Evolutionary conservation across 768 basidiomycete genomes (phyloP), one percentile per base, ranked within the genome.

Genomic region (Cystofilobasidium capitatum): DNA sequence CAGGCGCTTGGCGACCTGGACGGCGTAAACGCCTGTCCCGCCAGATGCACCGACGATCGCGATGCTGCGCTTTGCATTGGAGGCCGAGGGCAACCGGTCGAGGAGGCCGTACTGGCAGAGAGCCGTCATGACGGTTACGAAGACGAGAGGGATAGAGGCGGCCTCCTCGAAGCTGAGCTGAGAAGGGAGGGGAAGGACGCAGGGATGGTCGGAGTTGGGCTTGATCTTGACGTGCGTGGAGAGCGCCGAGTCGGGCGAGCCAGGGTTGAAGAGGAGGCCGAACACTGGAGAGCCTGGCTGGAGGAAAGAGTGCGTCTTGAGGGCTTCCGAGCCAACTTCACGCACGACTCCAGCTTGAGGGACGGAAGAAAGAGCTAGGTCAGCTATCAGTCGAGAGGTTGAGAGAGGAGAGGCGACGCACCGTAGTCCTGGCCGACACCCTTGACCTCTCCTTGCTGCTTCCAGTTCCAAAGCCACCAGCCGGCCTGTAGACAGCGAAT

Each of bases 31-130:
- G 5, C 88, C 88, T 1, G 88, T 85, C 16, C 83, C 77, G 0
- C 85, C 83, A 60, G 84, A 85, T 5, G 86, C 88, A 0, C 87
- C 87, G 65, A 87, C 85, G 72, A 90, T 78, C 71, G 89, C 82
- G 4, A 89, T 77, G 1, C 80, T 80, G 20, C 66, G n/a, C 71
- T 85, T 84, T 6, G 49, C 49, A 49, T 63, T 63, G 47, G 3
- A 5, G 20, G 31, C 3, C 13, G 36, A 36, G 22, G 62, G 33
- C 13, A 35, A 39, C 3, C 31, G 22, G 37, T 51, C 47, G 39
- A 73, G 61, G 17, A 62, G 47, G 1, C 72, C 73, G 45, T 73
- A 65, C 20, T 79, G 73, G 51, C 82, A 77, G 8, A 89, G 79
- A 0, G 79, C 81, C 69, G 84, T 81, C 66, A 83, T 81, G 0